Conservation (phyloP, 495 filamentous ascomycete genomes). For the Monascus purpureus region DNA sequence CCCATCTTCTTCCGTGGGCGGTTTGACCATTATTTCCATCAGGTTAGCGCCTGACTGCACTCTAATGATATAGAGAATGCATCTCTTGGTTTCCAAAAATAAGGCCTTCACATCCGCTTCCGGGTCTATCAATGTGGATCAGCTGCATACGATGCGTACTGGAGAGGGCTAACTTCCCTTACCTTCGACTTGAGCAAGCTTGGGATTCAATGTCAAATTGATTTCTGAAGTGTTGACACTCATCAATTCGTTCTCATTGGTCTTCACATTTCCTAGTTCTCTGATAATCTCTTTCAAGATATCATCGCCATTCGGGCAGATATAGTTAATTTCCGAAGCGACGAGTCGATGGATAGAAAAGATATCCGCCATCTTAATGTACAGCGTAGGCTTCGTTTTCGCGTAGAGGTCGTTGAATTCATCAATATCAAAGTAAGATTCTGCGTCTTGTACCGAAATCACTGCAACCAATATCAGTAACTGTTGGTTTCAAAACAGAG, state of each 20-base stretch:
- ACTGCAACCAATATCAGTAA: constrained; percentile 41
- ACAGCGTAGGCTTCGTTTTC: constrained; percentile 87
- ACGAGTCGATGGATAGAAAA: constrained; percentile 91
- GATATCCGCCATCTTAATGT: constrained; percentile 96
- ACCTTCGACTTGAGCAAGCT: constrained; percentile 76
- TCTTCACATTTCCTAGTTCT: constrained; percentile 89
- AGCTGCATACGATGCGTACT: not conserved
- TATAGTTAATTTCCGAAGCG: constrained; percentile 55
- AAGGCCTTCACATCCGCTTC: constrained; percentile 82
- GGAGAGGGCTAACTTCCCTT: constrained; percentile 4
- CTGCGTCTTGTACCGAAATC: constrained; percentile 71
- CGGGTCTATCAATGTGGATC: constrained; percentile 43
- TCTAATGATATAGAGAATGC: constrained; percentile 93
- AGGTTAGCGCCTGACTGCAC: constrained; percentile 86
- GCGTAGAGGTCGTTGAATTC: constrained; percentile 97
- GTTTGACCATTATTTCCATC: constrained; percentile 88
- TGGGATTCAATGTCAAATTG: constrained; percentile 78
- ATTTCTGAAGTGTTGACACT: constrained; percentile 82
- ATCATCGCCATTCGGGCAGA: constrained; percentile 73
- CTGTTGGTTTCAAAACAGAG: constrained; percentile 12
- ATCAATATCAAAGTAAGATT: constrained; percentile 91
- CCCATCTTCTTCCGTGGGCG: constrained; percentile 76
- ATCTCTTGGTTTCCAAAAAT: constrained; percentile 96
- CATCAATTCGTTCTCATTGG: constrained; percentile 84
- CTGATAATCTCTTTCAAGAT: constrained; percentile 80